Evolutionary conservation across 2,329 filamentous ascomycete genomes (phyloP).

Genomic region (Helotiales sp.): DNA sequence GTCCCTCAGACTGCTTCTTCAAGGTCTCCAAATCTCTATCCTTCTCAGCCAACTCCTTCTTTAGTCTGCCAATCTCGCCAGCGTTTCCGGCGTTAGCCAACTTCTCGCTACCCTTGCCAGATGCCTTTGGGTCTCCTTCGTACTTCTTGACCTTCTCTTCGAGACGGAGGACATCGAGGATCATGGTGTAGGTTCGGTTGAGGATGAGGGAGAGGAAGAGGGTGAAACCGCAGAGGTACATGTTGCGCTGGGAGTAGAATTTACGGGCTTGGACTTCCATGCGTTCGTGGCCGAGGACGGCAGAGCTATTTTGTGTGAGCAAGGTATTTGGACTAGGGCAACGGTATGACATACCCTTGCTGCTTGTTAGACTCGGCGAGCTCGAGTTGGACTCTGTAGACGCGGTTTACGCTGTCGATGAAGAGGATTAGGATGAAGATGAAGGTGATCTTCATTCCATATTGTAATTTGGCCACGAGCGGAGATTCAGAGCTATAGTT

Average conservation of each 20-base stretch:
- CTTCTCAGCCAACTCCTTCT: conserved; percentile 67
- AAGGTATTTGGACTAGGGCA: neutral
- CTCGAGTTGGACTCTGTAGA: conserved; percentile 95
- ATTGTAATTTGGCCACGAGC: conserved; percentile 86
- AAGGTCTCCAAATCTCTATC: conserved; percentile 81
- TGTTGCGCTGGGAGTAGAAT: conserved; percentile 99
- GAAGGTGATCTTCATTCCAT: conserved; percentile 98
- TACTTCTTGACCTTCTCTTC: conserved; percentile 88
- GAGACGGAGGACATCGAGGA: conserved; percentile 54
- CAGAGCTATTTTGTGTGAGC: conserved; percentile 47
- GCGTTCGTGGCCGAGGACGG: conserved; percentile 85
- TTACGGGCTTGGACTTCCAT: conserved; percentile 99
- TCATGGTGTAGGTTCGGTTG: conserved; percentile 97
- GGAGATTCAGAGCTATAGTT: conserved; percentile 37
- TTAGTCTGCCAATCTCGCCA: conserved; percentile 71
- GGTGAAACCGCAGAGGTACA: conserved; percentile 99
- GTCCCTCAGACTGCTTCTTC: conserved; percentile 87
- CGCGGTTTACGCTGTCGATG: conserved; percentile 91
- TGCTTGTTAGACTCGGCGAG: conserved; percentile 71
- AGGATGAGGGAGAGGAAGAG: conserved; percentile 98
- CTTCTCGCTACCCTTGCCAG: conserved; percentile 69
- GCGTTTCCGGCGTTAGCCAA: conserved; percentile 71
- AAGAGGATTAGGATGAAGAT: conserved; percentile 99
- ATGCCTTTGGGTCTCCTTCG: conserved; percentile 63
- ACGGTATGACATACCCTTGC: conserved; percentile 31